These are phyloP conservation scores for Eutrema japonicum DNA, from an alignment of 345 rosid genomes.

Conservation along the genomic window DNA sequence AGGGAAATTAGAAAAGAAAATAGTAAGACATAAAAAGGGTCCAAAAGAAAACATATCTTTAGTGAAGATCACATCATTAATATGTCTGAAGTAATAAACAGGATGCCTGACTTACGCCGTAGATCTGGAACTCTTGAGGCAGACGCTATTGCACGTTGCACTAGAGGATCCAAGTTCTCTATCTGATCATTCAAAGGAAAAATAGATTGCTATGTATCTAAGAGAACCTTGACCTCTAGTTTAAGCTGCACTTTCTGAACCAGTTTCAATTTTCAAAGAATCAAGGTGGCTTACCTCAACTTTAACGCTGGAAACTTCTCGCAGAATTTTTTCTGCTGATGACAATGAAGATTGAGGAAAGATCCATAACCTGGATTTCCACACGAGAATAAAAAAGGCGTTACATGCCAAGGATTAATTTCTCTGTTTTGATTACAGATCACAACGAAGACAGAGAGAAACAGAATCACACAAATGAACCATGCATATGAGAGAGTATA, in stretches of 20 bases:
- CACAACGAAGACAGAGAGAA: conserved; percentile 3
- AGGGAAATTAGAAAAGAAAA: conserved; percentile 25
- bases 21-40: conserved; percentile 11
- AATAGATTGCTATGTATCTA: conserved; percentile 2
- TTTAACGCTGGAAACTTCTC: conserved; percentile 51
- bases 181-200: conserved; percentile 49
- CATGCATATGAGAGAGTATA: neutral
- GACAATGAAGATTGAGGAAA: conserved; percentile 76
- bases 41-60: neutral
- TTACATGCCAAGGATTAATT: conserved; percentile 19
- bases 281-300: conserved; percentile 60
- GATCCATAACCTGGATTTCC: conserved; percentile 68
- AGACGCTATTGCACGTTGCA: conserved; percentile 73
- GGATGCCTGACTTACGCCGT: conserved; percentile 56
- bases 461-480: conserved; percentile 10
- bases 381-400: conserved; percentile 22
- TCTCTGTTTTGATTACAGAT: neutral
- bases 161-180: conserved; percentile 79
- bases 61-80: conserved; percentile 16
- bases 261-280: neutral
- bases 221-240: conserved; percentile 11
- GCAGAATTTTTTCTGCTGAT: conserved; percentile 61
- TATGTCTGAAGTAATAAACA: conserved; percentile 20
- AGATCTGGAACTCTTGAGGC: conserved; percentile 72
- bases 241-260: conserved; percentile 5